Base-by-base conservation (phyloP, 1,139 yeast species). In the Taphrina deformans region DNA sequence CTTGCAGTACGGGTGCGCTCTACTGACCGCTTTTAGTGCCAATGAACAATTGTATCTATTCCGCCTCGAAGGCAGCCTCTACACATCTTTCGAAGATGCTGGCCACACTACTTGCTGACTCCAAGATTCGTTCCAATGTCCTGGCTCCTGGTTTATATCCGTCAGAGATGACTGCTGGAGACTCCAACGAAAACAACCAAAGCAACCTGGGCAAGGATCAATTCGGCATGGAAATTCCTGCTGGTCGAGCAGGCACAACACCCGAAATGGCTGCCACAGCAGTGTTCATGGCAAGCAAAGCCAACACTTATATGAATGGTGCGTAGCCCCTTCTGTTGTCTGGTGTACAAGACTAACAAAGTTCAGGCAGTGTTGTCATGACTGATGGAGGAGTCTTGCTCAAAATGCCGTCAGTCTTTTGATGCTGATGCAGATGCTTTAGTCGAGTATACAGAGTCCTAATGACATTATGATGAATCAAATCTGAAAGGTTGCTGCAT, bases 241-340 rank as follows among this genome's bases (percentile, higher is more conserved):
- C 67, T 12, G 67, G 69, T 12, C 55, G 70, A 4, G 65, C 67
- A 1, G 70, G 70, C 4, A 56, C 51, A 3, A 69, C 67, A 23
- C 61, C 65, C 35, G 70, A 69, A 52, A 69, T 69, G 69, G 71
- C 66, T 10, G 69, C 70, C 14, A 58, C 70, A 16, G 67, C 67
- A 23, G 50, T 69, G 52, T 69, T 67, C 45, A 55, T 69, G 40
- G 70, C 69, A 3, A 56, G 69, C 26, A 53, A 52, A 5, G 69
- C 70, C 29, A 70, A 69, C 21, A 68, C 67, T 3, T 69, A 69
- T 53, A 31, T 38, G 45, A 67, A 63, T 24, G 71, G 71, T 44
- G 10, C 5, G 46, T 38, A n/a, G n/a, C n/a, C n/a, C n/a, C n/a
- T n/a, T n/a, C n/a, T n/a, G n/a, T n/a, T n/a, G n/a, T n/a, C n/a